Base-by-base conservation (phyloP, 2,329 filamentous ascomycete species). In the Cryphonectria radicalis region DNA sequence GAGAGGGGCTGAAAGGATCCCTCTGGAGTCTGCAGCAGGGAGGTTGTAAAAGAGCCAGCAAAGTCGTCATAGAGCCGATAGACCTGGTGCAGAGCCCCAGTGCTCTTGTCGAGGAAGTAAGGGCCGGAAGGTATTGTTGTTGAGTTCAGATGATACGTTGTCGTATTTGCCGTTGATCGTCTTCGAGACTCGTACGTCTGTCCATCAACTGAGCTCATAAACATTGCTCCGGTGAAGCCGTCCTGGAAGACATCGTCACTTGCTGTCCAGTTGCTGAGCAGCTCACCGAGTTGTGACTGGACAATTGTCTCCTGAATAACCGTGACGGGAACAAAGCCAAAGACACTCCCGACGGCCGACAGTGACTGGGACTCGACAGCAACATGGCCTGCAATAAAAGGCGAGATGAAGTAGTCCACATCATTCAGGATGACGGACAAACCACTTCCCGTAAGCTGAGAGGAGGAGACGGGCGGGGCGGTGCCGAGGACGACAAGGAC, bases 61-160 rank as follows among this genome's bases (percentile, higher is more conserved):
- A 78, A 80, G 69, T 81, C 80, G 3, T 76, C 74, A 73, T 82
- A 82, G 4, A 82, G 76, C 0, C 80, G 76, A 72, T 80, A 81
- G 42, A 78, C 80, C 22, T 77, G 78, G 69, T 81, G 77, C 50
- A 81, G 70, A 1, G 74, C 71, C 0, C 81, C 81, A 1, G 78
- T 78, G 32, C 73, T 63, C 1, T 74, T 72, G 35, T 82, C 76
- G 13, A 82, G 71, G 73, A 82, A 82, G 74, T 82, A 82, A 0
- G 81, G 81, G 0, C 81, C 81, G 10, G 66, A 63, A 4, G 66
- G 55, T 13, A 22, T 42, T 37, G 32, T 32, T 10, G 37, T 63
- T 14, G 55, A 46, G 6, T 68, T 32, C 8, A 35, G 28, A n/a
- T 17, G 17, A 22, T 6, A 60, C 22, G 37, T 25, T 63, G 55